Percentiles rank a stretch among this genome's conserved stretches.
These are phyloP conservation scores for Gremmenia infestans DNA, from an alignment of 2,329 filamentous ascomycete species.

Conservation along the genomic window DNA sequence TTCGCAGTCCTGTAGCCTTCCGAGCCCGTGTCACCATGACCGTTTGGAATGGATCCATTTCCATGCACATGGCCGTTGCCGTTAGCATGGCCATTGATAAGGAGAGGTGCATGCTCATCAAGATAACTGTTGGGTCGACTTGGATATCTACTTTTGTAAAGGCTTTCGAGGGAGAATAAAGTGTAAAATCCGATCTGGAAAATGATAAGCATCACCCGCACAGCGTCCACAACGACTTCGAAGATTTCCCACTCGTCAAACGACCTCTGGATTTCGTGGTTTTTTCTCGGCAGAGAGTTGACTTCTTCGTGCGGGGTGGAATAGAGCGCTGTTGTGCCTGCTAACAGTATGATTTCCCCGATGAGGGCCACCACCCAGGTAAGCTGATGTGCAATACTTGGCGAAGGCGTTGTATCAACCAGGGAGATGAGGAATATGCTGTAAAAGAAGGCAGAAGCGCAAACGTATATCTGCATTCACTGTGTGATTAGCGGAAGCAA, in stretches of 20 bases:
- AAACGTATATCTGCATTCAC: constrained; percentile 67
- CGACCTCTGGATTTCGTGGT: constrained; percentile 37
- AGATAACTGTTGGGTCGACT: constrained; percentile 8
- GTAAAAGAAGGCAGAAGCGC: constrained; percentile 82
- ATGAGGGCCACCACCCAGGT: constrained; percentile 72
- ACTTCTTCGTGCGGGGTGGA: constrained; percentile 58
- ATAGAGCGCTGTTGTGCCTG: constrained; percentile 64
- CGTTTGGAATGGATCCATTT: constrained; percentile 36
- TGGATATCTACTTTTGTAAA: constrained; percentile 15
- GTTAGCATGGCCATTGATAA: constrained; percentile 40
- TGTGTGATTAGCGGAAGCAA: constrained; percentile 11
- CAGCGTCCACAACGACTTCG: constrained; percentile 61
- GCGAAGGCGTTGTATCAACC: constrained; percentile 76
- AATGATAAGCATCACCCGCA: constrained; percentile 63
- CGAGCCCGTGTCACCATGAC: constrained; percentile 3
- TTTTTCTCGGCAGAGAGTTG: constrained; percentile 37
- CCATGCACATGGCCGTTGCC: constrained; percentile 28
- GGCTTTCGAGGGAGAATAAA: constrained; percentile 40
- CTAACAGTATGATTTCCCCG: constrained; percentile 69
- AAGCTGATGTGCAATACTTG: constrained; percentile 71
- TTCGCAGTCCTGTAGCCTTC: constrained; percentile 27
- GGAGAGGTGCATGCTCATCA: constrained; percentile 59
- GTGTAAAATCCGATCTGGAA: constrained; percentile 52
- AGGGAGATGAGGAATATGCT: constrained; percentile 81
- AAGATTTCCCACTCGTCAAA: constrained; percentile 52